Conservation (phyloP, 768 basidiomycete species). For the Mycena rosella region DNA sequence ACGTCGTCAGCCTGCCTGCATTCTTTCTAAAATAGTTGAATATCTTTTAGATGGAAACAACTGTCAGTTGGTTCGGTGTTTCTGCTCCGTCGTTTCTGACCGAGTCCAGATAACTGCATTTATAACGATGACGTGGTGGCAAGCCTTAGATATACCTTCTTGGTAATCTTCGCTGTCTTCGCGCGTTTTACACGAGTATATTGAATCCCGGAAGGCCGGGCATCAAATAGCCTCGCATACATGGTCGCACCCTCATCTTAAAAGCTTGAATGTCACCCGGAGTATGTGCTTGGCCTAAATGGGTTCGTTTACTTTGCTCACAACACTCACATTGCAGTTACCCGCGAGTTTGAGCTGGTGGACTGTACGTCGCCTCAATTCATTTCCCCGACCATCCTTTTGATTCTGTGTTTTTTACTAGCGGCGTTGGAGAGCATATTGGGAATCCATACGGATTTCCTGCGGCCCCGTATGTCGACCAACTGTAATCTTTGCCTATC, state of each 20-base stretch:
- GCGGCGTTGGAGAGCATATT: constrained; percentile 43
- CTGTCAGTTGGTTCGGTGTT: constrained; percentile 13
- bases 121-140: constrained; percentile 39
- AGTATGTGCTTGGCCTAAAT: constrained; percentile 26
- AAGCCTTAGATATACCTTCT: constrained; percentile 41
- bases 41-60: constrained; percentile 37
- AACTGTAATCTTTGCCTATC: not conserved
- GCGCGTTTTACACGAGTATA: too few species aligned
- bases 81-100: not conserved
- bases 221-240: constrained; percentile 53
- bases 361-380: not conserved
- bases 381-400: not conserved
- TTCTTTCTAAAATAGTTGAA: not conserved
- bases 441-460: constrained; percentile 40
- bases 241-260: constrained; percentile 48
- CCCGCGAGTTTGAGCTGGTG: constrained; percentile 25
- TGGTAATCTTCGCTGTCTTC: not conserved
- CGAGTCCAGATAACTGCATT: constrained; percentile 40
- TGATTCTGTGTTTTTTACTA: not conserved
- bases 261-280: constrained; percentile 37
- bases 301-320: not conserved
- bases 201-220: constrained; percentile 33
- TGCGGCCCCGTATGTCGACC: constrained; percentile 43
- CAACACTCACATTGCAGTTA: constrained; percentile 23
- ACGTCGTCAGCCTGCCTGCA: constrained; percentile 1